Base-by-base conservation (phyloP, 371 early-diverging fungal genomes). In the Mortierella polycephala region DNA sequence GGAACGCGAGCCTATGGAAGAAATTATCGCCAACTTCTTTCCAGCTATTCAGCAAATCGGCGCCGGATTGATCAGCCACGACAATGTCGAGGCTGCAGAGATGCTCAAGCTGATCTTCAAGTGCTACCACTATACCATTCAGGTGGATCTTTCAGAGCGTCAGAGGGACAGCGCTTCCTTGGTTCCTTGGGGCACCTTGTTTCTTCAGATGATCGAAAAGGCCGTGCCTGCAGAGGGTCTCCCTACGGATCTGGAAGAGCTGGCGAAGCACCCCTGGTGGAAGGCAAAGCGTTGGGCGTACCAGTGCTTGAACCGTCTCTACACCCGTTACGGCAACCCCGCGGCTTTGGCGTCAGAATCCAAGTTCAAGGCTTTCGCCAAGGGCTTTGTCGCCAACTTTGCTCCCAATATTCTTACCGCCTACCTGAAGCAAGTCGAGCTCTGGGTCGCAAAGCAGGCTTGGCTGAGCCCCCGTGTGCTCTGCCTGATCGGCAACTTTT, bases 211-310 rank as follows among this genome's bases (percentile, higher is more conserved):
- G 69, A 85, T 96, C 37, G 91, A 93, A 51, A 91, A 90, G 79
- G 69, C 82, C 23, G 86, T 90, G 66, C 89, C 90, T 13, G 75
- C 83, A 7, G 85, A 86, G 21, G 85, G 82, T 2, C 81, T 89
- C 23, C 89, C 91, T 40, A 79, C 87, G 7, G 88, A 88, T 54
- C 82, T 82, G 12, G 92, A 90, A 51, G 96, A 94, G 44, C 83
- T 91, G 50, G 95, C 93, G 65, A 90, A 87, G 68, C 90, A 92
- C 76, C 88, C 90, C n/a, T 95, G 92, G 91, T 94, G 94, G 93
- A 95, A 95, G 84, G 93, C 93, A n/a, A 96, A 96, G 82, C 97
- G 97, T 70, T 97, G 98, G 98, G 95, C 98, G 0, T 91, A 89
- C 67, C 89, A 89, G 58, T 93, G 93, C 83, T 76, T 97, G 64